phyloP scores from a whole-genome alignment of 2,329 filamentous ascomycete species.

The Apiospora malaysiana region DNA sequence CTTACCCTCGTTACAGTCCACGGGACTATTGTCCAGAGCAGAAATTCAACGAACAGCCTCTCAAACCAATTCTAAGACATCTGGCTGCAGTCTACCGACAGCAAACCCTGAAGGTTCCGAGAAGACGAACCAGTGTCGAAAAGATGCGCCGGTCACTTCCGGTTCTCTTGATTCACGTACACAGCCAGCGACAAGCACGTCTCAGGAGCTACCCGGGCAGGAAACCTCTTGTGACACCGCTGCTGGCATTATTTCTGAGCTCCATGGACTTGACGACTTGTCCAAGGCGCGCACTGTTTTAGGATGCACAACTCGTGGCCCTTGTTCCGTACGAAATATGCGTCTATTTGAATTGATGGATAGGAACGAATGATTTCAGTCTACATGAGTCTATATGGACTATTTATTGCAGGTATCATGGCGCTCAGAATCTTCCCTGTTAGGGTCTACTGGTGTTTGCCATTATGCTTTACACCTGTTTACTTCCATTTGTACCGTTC shows the following conservation, averaged over 20 bases:
- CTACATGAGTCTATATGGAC: not conserved
- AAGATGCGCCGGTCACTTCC: not conserved
- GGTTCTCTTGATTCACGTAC: not conserved
- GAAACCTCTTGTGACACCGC: constrained; percentile 38
- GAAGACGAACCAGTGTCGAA: not conserved
- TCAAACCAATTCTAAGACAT: not conserved
- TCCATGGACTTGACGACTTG: constrained; percentile 34
- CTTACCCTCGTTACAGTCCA: not conserved
- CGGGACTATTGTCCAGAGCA: not conserved
- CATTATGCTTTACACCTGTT: too few species aligned
- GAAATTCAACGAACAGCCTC: too few species aligned
- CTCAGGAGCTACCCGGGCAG: constrained; percentile 20
- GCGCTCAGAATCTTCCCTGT: too few species aligned
- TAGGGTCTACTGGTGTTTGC: not conserved
- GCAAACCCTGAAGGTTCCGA: not conserved
- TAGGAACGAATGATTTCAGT: constrained; percentile 26
- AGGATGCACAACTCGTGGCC: constrained; percentile 31
- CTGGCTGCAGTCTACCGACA: not conserved
- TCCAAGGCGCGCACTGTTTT: constrained; percentile 28
- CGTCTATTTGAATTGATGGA: constrained; percentile 40
- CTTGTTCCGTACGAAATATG: constrained; percentile 40
- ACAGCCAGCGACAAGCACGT: not conserved
- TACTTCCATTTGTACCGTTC: constrained; percentile 60
- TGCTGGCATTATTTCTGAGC: constrained; percentile 35
- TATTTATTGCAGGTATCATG: not conserved